Percentiles rank a stretch among this genome's conserved stretches.
phyloP scores from a whole-genome alignment of 2,329 filamentous ascomycete genomes.

The Microsporum canis region DNA sequence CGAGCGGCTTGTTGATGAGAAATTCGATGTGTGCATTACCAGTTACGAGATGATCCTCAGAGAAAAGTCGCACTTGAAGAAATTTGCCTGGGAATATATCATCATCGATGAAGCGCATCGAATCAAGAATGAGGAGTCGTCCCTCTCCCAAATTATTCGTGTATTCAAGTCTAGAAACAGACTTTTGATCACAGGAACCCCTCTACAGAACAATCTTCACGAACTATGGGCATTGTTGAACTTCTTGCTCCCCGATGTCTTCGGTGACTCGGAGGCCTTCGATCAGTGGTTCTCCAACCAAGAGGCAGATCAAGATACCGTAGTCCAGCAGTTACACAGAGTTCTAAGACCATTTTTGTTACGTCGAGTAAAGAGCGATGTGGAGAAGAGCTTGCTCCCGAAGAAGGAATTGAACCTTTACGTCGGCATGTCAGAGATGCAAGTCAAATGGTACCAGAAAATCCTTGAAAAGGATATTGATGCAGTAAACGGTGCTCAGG shows the following conservation, averaged over 20 bases:
- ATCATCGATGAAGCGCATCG: conserved; percentile 97
- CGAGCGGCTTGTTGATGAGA: conserved; percentile 80
- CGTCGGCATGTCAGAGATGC: conserved; percentile 98
- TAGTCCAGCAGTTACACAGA: conserved; percentile 89
- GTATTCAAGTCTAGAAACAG: conserved; percentile 93
- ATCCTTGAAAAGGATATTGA: conserved; percentile 99
- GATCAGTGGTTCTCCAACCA: conserved; percentile 96
- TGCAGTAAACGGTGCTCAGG: conserved; percentile 89
- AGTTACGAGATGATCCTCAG: conserved; percentile 98
- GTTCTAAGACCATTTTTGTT: conserved; percentile 88
- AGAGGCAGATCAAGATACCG: conserved; percentile 80
- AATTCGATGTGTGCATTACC: conserved; percentile 96
- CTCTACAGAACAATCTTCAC: conserved; percentile 94
- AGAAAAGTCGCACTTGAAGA: conserved; percentile 88
- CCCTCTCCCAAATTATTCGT: conserved; percentile 88
- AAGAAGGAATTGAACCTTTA: conserved; percentile 98
- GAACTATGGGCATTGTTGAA: conserved; percentile 96
- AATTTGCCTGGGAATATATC: conserved; percentile 99
- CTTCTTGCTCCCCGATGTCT: conserved; percentile 95
- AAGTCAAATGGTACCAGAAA: conserved; percentile 98
- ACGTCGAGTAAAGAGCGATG: conserved; percentile 90
- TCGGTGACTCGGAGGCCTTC: conserved; percentile 91
- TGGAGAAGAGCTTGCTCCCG: conserved; percentile 91
- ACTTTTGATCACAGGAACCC: conserved; percentile 89
- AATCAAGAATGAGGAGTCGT: conserved; percentile 99